Evolutionary conservation across 148 eudicot species (phyloP), one percentile per base, ranked within the genome.

Genomic region (Agrostemma githago): DNA sequence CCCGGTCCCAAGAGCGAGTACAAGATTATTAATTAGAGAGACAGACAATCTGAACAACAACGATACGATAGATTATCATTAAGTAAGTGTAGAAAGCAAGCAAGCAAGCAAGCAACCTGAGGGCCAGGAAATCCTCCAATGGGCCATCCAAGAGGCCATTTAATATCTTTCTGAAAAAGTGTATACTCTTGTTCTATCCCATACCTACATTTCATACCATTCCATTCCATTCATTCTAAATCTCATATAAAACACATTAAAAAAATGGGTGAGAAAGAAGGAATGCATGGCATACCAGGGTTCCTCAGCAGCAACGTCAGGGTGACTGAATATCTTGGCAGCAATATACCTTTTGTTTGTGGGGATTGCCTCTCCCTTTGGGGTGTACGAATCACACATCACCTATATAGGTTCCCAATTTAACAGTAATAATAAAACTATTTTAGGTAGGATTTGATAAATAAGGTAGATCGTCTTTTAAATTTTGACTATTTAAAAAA

Each of bases 111-210:
- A 26, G 34, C 34, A 26, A 84, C 87, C 87, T 86, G 89, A 57
- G 89, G 84, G 72, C 83, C 87, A 54, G 87, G 87, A 70, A 66
- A 86, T 44, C 89, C 89, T 15, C 89, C 89, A 65, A 79, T 40
- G 10, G 90, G 90, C 90, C 90, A 87, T 12, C 90, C 90, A 62
- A 85, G 73, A 43, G 90, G 90, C 90, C 90, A 87, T 43, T 83
- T 85, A 4, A 79, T 51, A 21, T 78, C 84, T 70, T 83, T 83
- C 80, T 87, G 90, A 21, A 87, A 75, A 54, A 87, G 81, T 34
- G 90, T 87, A 71, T 87, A 87, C 68, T 87, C 88, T 74, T 87
- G 90, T 68, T 87, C 90, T 56, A 87, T 85, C 3, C 90, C 90
- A 72, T 73, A 84, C 90, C 90, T 87, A 41, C 69, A 73, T 14